Evolutionary conservation across 129 eudicot genomes (phyloP), one percentile per base, ranked within the genome.

Genomic region (Erigeron canadensis): DNA sequence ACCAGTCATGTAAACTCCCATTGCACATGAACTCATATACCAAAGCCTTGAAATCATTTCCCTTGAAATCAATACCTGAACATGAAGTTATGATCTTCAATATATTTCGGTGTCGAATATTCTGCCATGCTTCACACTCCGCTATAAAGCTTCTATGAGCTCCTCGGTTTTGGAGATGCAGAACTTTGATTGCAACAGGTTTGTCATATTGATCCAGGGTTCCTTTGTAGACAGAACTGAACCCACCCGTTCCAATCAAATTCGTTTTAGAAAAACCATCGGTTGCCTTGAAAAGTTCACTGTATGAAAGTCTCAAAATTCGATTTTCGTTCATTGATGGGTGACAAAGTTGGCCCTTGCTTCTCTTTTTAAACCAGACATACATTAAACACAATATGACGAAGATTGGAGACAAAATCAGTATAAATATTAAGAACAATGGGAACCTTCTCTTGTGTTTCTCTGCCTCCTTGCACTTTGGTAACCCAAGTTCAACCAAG

Each of bases 241-340:
- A 77, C 58, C 77, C 55, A 4, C 81, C 77, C 45, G 21, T 8
- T 17, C 81, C 81, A 11, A 77, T 77, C 40, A 70, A 51, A 51
- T 63, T 77, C 8, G 47, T 41, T 41, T 63, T 65, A 1, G 77
- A 77, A 37, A 77, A 77, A 0, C 77, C 81, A 48, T 67, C 55
- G 0, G 77, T 77, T 62, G 76, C 81, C 73, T 70, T 47, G 60
- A 40, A 38, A 21, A 77, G 77, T 40, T 68, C 39, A 17, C 42
- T 34, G 38, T 62, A 77, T 2, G 81, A 40, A 39, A 77, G 47
- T 67, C 53, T 51, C 28, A 53, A 46, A 39, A 70, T 45, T 16
- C 0, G 71, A 42, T n/a, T n/a, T n/a, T 66, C 71, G 0, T 45
- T 44, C 19, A 0, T 22, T 19, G 71, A 43, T 66, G 40, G 19